Evolutionary conservation across 768 basidiomycete genomes (phyloP).

Genomic region (Hortiboletus campestris): DNA sequence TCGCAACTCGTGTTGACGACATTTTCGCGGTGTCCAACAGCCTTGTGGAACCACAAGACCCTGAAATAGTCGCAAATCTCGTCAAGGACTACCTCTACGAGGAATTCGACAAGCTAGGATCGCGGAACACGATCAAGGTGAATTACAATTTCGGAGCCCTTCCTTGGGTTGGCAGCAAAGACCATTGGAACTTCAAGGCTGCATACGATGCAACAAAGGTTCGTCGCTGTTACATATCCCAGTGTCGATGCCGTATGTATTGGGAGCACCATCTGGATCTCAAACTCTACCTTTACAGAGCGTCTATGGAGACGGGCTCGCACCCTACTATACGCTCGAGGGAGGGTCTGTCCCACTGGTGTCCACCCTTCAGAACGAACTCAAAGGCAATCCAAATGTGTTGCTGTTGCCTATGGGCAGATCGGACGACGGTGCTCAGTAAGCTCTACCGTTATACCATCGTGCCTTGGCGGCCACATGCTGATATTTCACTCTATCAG

Average conservation of each 20-base stretch:
- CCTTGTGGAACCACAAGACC: slow-evolving; percentile 78
- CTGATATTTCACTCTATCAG: not conserved
- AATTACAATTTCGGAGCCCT: slow-evolving; percentile 70
- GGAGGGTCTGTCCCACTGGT: slow-evolving; percentile 89
- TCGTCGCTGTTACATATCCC: not conserved
- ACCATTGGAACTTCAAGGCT: slow-evolving; percentile 88
- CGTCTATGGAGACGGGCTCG: slow-evolving; percentile 33
- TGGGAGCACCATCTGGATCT: not conserved
- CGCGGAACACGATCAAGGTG: slow-evolving; percentile 71
- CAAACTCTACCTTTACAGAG: not conserved
- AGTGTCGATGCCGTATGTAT: not conserved
- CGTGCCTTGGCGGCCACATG: no score
- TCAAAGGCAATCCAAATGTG: slow-evolving; percentile 78
- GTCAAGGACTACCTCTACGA: slow-evolving; percentile 63
- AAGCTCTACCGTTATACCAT: slow-evolving; percentile 22
- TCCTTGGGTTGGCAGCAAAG: slow-evolving; percentile 77
- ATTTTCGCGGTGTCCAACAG: no score
- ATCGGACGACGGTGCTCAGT: slow-evolving; percentile 91
- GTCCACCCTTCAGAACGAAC: slow-evolving; percentile 78
- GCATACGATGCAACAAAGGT: slow-evolving; percentile 81
- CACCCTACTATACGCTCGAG: slow-evolving; percentile 74
- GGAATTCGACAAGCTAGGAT: slow-evolving; percentile 78
- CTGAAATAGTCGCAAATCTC: slow-evolving; percentile 61
- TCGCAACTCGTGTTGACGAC: no score
- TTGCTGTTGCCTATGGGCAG: slow-evolving; percentile 86